phyloP scores from a whole-genome alignment of 2,329 filamentous ascomycete species.

The Aspergillus cejpii region DNA sequence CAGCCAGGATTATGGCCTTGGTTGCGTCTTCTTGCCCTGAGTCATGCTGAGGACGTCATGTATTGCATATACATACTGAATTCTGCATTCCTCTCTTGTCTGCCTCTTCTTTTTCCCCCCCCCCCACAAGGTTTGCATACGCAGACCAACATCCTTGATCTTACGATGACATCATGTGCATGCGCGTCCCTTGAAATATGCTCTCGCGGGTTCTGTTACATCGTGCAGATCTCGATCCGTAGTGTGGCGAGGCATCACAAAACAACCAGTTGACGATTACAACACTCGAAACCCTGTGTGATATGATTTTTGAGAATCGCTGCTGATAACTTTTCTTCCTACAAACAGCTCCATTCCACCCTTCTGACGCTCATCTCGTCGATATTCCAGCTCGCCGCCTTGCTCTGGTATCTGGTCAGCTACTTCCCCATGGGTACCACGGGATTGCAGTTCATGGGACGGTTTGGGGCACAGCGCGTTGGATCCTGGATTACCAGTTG shows the following conservation, averaged over 20 bases:
- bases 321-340: constrained; percentile 20
- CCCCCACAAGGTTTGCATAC: not conserved
- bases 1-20: not conserved
- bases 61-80: not conserved
- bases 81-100: constrained; percentile 1
- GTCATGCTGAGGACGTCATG: not conserved
- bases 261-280: no score
- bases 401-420: constrained; percentile 90
- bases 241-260: not conserved
- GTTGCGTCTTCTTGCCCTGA: not conserved
- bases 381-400: constrained; percentile 71
- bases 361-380: constrained; percentile 79
- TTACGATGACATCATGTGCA: constrained; percentile 11
- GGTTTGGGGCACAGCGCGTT: constrained; percentile 76
- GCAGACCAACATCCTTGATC: not conserved
- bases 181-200: constrained; percentile 2
- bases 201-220: not conserved
- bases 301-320: not conserved
- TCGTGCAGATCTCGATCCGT: not conserved
- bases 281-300: no score
- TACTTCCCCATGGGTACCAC: constrained; percentile 97
- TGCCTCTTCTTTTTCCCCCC: no score
- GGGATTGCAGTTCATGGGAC: constrained; percentile 76
- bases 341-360: constrained; percentile 72
- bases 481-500: constrained; percentile 81